Evolutionary conservation across 2,329 filamentous ascomycete genomes (phyloP).

Genomic region (Sporothrix pallida): DNA sequence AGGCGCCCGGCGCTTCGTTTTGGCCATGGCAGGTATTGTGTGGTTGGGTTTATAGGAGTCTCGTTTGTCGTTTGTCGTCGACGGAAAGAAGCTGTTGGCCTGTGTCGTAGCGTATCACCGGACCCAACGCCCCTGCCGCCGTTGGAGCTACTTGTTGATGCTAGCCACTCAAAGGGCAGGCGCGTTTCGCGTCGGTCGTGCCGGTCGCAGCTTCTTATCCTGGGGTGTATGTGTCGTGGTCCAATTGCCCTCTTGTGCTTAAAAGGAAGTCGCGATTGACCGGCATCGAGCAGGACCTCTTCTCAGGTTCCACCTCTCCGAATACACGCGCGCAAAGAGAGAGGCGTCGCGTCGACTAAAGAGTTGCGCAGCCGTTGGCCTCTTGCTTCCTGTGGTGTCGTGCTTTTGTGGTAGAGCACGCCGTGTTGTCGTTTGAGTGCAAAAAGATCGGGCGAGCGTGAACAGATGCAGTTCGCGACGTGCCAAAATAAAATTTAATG

Average conservation of each 20-base stretch:
- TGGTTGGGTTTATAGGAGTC: not conserved
- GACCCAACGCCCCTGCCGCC: not conserved
- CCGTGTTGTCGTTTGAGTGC: not conserved
- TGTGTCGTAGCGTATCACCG: not conserved
- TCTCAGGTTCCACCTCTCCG: too few species aligned
- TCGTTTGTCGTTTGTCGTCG: not conserved
- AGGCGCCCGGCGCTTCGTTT: not conserved
- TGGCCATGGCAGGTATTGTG: not conserved
- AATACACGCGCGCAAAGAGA: not conserved
- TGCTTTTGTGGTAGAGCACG: too few species aligned
- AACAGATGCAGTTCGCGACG: constrained; percentile 5
- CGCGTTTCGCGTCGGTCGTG: not conserved
- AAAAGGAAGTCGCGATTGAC: constrained; percentile 11
- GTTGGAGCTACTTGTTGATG: not conserved
- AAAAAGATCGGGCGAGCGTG: not conserved
- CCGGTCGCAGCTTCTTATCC: constrained; percentile 6
- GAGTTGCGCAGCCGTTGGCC: not conserved
- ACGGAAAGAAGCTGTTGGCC: not conserved
- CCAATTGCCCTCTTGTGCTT: not conserved
- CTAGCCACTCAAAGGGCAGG: not conserved
- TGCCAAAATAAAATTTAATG: constrained; percentile 1
- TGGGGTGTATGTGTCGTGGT: not conserved
- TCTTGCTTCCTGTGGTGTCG: too few species aligned
- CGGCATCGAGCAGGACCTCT: not conserved
- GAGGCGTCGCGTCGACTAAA: not conserved